A percentile compares a stretch with the other conserved stretches of the same genome.
Evolutionary conservation across 352 stramenopile species (phyloP).

Genomic region (Phytophthora colocasiae): DNA sequence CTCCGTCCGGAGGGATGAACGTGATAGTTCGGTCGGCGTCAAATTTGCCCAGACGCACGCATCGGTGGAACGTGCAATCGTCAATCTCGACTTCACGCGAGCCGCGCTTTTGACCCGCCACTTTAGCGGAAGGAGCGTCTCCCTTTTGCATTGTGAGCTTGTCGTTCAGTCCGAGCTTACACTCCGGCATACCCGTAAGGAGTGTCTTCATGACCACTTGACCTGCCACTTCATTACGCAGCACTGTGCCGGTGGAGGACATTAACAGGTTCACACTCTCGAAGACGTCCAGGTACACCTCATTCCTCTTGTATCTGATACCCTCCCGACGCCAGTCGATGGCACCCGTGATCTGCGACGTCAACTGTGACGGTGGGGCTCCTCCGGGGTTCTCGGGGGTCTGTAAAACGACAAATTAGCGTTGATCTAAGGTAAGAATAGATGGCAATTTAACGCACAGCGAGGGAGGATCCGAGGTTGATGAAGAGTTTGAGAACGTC

Average conservation of each 20-base stretch:
- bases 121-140: slow-evolving; percentile 53
- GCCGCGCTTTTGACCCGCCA: slow-evolving; percentile 73
- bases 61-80: slow-evolving; percentile 99
- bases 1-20: slow-evolving; percentile 98
- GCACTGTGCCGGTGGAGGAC: slow-evolving; percentile 92
- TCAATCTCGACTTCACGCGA: slow-evolving; percentile 93
- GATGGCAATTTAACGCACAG: slow-evolving; percentile 29
- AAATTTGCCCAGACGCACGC: slow-evolving; percentile 98
- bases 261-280: slow-evolving; percentile 98
- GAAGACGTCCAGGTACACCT: slow-evolving; percentile 98
- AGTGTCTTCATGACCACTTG: slow-evolving; percentile 98
- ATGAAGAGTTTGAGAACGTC: slow-evolving; percentile 99
- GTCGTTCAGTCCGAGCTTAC: slow-evolving; percentile 98
- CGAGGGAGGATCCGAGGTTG: slow-evolving; percentile 92
- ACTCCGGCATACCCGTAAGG: slow-evolving; percentile 98
- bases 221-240: slow-evolving; percentile 97
- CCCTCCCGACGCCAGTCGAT: slow-evolving; percentile 96
- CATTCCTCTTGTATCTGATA: slow-evolving; percentile 98
- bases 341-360: slow-evolving; percentile 82
- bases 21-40: slow-evolving; percentile 97
- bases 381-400: slow-evolving; percentile 92
- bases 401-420: slow-evolving; percentile 41
- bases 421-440: neutral
- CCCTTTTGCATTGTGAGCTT: slow-evolving; percentile 99
- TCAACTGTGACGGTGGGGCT: slow-evolving; percentile 89